Evolutionary conservation across 305 asterid genomes (phyloP), one percentile per base, ranked within the genome.

Genomic region (Vinca major): DNA sequence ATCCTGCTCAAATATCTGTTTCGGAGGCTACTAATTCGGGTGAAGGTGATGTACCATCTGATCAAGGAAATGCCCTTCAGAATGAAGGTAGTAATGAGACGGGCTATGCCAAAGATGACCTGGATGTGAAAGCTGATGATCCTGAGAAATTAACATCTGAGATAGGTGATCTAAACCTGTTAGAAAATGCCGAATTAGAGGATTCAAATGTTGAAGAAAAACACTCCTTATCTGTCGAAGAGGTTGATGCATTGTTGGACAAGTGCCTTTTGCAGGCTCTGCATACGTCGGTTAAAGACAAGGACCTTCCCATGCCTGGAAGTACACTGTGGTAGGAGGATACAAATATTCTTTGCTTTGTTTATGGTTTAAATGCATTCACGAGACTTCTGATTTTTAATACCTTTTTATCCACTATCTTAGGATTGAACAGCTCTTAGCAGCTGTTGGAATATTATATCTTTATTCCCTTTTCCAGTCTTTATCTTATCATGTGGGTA

Each of bases 231-330:
- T 84, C 96, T 58, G 83, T 76, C 65, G 91, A 86, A 83, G 97
- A 88, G 71, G 76, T 88, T 52, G 97, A 93, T 75, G 74, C 75
- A 36, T 81, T 93, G 64, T 68, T 93, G 74, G 95, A 93, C 80
- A 87, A 83, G 82, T 88, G 97, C 85, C 96, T 90, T 73, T 79
- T 93, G 83, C 97, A 90, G 83, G 95, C 98, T 36, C 74, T 93
- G 73, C 89, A 90, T 75, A 85, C 86, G 62, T 81, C 96, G 7
- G 79, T 89, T 65, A 85, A 85, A 69, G 96, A 88, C 68, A 86
- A 84, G 75, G 97, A 90, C 88, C 94, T 93, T 72, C 98, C 98
- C 63, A 80, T 93, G 73, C 89, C 85, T 57, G 98, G 97, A 77
- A 90, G 97, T 74, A 84, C 85, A 69, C 71, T 93, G 82, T 93